phyloP scores from a whole-genome alignment of 2,329 filamentous ascomycete genomes.

The Polytolypa hystricis region DNA sequence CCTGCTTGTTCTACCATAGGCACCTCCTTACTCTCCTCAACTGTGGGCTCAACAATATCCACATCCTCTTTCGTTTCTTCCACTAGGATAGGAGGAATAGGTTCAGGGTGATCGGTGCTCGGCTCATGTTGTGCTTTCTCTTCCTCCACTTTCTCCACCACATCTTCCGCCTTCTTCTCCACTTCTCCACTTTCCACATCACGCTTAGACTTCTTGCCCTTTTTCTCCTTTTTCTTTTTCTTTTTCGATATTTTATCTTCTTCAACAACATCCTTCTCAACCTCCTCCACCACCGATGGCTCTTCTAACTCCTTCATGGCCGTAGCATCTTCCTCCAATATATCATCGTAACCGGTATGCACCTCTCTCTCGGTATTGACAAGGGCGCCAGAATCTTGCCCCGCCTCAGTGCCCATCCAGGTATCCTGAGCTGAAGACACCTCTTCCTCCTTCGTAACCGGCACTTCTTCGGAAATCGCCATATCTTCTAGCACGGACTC shows the following conservation, averaged over 20 bases:
- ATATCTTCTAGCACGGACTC: not conserved
- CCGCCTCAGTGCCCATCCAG: no score
- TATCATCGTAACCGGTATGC: no score
- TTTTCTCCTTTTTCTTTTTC: constrained; percentile 19
- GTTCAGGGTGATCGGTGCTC: no score
- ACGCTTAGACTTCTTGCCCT: constrained; percentile 13
- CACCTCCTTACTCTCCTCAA: no score
- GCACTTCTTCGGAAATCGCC: constrained; percentile 1
- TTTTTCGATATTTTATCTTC: constrained; percentile 25
- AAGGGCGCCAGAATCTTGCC: no score
- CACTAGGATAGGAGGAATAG: not conserved
- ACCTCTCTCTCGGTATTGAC: no score
- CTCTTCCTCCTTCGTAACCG: no score
- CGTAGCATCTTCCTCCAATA: not conserved
- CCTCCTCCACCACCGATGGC: not conserved
- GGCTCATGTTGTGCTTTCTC: no score
- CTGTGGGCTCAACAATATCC: constrained; percentile 6
- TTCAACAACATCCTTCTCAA: constrained; percentile 10
- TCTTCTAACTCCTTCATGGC: not conserved
- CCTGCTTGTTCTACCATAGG: no score
- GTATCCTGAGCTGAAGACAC: no score
- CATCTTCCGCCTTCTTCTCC: not conserved
- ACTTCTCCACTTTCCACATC: no score
- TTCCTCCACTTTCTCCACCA: not conserved
- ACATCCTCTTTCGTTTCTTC: constrained; percentile 6